Conservation (phyloP, 2,329 filamentous ascomycete species). For the Alternaria consortialis region DNA sequence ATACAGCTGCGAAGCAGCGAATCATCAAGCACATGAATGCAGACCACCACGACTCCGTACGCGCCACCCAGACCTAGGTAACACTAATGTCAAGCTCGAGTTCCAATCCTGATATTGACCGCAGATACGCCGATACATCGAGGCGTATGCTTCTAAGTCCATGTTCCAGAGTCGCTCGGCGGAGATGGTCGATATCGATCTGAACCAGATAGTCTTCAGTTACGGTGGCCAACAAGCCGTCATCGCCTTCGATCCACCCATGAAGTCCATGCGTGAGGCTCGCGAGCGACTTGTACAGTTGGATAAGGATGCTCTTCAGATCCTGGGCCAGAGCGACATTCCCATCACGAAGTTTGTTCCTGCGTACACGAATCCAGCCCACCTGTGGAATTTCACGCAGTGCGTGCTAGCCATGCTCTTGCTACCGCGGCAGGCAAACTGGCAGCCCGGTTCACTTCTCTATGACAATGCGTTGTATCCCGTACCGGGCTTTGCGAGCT, state of each 20-base stretch:
- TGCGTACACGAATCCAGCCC: constrained; percentile 57
- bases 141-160: constrained; percentile 71
- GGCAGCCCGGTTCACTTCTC: constrained; percentile 44
- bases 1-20: constrained; percentile 63
- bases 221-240: constrained; percentile 60
- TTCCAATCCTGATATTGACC: constrained; percentile 17
- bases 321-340: constrained; percentile 68
- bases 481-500: constrained; percentile 65
- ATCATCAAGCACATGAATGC: constrained; percentile 88
- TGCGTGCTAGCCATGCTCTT: constrained; percentile 44
- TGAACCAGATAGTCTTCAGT: constrained; percentile 68
- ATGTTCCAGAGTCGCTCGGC: constrained; percentile 65
- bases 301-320: constrained; percentile 67
- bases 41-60: constrained; percentile 75
- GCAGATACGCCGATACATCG: constrained; percentile 76
- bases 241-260: constrained; percentile 74
- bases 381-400: constrained; percentile 63
- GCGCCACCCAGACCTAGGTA: neutral
- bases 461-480: constrained; percentile 56
- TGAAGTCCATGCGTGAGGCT: constrained; percentile 73
- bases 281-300: constrained; percentile 77
- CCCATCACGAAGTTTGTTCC: constrained; percentile 62
- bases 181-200: constrained; percentile 70
- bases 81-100: neutral
- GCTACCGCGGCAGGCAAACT: constrained; percentile 42